A percentile compares a stretch with the other conserved stretches of the same genome.
Conservation (phyloP, 805 yeast genomes). For the Candida ovalis region DNA sequence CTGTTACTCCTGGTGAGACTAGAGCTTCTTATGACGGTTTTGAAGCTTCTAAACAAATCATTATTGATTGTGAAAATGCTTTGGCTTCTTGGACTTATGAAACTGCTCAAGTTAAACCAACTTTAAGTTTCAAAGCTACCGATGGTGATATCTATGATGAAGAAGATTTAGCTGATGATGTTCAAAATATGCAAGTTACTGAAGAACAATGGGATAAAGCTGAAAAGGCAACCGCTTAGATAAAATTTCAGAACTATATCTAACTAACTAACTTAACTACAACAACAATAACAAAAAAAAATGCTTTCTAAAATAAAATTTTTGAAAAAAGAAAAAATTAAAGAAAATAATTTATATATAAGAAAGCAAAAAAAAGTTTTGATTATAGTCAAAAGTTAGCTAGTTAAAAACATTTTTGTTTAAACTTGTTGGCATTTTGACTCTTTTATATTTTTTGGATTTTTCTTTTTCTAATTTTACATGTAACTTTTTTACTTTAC, state of each 20-base stretch:
- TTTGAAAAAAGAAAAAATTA: too few relatives aligned
- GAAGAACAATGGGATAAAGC: constrained; percentile 35
- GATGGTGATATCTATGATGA: constrained; percentile 49
- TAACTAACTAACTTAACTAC: neutral
- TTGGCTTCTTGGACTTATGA: constrained; percentile 96
- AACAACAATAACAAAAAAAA: neutral
- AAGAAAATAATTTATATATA: too few relatives aligned
- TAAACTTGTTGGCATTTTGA: neutral
- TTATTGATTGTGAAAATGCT: constrained; percentile 94
- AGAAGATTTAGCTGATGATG: constrained; percentile 46
- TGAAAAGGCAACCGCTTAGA: constrained; percentile 28
- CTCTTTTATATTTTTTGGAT: neutral
- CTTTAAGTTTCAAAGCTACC: constrained; percentile 61
- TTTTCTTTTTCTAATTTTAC: neutral
- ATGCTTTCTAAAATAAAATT: too few relatives aligned
- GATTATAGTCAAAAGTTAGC: too few relatives aligned
- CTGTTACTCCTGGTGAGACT: constrained; percentile 98
- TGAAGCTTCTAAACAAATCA: constrained; percentile 96
- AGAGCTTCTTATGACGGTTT: constrained; percentile 98
- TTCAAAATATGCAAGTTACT: constrained; percentile 44
- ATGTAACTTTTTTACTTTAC: neutral
- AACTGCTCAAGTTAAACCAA: constrained; percentile 86
- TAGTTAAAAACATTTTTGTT: too few relatives aligned
- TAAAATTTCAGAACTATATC: neutral
- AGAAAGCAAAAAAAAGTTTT: neutral